phyloP scores from a whole-genome alignment of 257 asterid species.

The Penstemon barbatus region DNA sequence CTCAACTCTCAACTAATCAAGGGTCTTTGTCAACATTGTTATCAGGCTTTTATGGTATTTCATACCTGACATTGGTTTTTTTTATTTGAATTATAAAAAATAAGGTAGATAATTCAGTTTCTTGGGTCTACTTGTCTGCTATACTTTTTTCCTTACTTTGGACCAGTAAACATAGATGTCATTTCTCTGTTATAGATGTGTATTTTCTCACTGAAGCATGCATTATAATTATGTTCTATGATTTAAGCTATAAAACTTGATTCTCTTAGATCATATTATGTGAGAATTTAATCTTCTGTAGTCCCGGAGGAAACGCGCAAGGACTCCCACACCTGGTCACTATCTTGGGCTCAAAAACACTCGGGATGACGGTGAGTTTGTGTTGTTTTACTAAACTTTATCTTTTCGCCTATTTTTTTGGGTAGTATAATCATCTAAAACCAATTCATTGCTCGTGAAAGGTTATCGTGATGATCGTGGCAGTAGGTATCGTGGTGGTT shows the following conservation, averaged over 20 bases:
- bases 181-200: background rate
- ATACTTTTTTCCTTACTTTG: conserved; percentile 12
- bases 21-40: conserved; percentile 92
- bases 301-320: conserved; percentile 70
- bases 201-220: background rate
- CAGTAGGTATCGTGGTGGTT: conserved; percentile 74
- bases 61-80: conserved; percentile 55
- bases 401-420: background rate
- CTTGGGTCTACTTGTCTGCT: conserved; percentile 25
- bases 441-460: background rate
- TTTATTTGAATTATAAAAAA: conserved; percentile 18
- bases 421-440: background rate
- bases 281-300: conserved; percentile 34
- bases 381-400: background rate
- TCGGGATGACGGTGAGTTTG: conserved; percentile 73
- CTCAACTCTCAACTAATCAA: conserved; percentile 92
- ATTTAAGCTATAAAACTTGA: conserved; percentile 17
- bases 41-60: conserved; percentile 91
- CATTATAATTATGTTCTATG: background rate
- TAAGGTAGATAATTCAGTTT: conserved; percentile 21
- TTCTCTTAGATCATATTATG: conserved; percentile 19
- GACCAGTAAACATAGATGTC: conserved; percentile 22
- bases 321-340: conserved; percentile 97
- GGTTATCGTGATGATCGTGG: conserved; percentile 42
- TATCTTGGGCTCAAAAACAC: conserved; percentile 92